Evolutionary conservation across 306 rosid species (phyloP).

Genomic region (Parietaria judaica): DNA sequence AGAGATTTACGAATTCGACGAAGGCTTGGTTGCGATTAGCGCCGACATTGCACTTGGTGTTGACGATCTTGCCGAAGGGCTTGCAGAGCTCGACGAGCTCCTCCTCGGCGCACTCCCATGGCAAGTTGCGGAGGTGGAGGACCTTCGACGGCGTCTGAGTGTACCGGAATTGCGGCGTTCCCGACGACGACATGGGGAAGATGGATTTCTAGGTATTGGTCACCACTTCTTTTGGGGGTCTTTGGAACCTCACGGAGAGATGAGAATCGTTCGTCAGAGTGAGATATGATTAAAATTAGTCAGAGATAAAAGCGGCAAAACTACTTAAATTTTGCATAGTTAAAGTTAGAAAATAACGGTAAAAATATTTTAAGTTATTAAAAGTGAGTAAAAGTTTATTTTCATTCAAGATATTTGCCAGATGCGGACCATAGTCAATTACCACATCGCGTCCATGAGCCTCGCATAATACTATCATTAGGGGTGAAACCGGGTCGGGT

Average conservation of each 20-base stretch:
- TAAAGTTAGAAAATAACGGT: no score
- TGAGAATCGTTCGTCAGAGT: constrained; percentile 16
- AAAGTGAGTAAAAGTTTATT: no score
- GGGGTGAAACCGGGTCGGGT: no score
- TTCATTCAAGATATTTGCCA: no score
- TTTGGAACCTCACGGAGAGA: constrained; percentile 25
- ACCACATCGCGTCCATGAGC: no score
- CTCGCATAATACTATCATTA: no score
- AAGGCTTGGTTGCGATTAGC: constrained; percentile 94
- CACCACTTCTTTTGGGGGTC: constrained; percentile 4
- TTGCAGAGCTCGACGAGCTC: constrained; percentile 75
- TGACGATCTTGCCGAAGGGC: constrained; percentile 90
- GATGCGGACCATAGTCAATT: no score
- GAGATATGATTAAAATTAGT: not conserved
- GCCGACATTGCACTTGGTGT: constrained; percentile 93
- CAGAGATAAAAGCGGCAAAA: not conserved
- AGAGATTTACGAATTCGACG: constrained; percentile 62
- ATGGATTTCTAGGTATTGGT: constrained; percentile 15
- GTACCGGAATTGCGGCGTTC: constrained; percentile 76
- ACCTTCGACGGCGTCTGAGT: constrained; percentile 93
- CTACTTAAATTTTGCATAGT: not conserved
- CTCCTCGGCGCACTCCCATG: constrained; percentile 87
- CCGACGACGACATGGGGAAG: constrained; percentile 55
- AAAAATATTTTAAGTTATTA: no score
- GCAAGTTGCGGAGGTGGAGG: constrained; percentile 85